phyloP scores from a whole-genome alignment of 1,139 yeast genomes.

The Diutina sp. region DNA sequence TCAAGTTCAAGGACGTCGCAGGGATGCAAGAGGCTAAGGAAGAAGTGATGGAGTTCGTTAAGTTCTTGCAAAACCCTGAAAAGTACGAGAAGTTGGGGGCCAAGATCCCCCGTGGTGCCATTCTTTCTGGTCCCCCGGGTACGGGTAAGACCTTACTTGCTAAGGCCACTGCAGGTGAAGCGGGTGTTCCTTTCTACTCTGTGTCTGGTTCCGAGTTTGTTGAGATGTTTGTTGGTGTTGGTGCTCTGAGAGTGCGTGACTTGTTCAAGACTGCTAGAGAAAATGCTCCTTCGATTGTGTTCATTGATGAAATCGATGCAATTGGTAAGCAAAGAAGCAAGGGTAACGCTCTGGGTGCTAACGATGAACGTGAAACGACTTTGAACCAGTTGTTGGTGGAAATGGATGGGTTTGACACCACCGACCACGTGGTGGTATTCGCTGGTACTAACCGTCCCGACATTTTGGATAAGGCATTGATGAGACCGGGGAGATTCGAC shows the following conservation, averaged over 20 bases:
- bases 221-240: conserved; percentile 98
- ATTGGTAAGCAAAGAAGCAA: conserved; percentile 90
- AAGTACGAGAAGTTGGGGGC: conserved; percentile 91
- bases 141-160: conserved; percentile 96
- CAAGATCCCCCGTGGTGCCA: conserved; percentile 95
- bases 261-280: conserved; percentile 85
- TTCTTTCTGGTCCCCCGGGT: conserved; percentile 98
- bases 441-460: conserved; percentile 98
- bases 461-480: conserved; percentile 78
- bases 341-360: conserved; percentile 75
- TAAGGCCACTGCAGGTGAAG: conserved; percentile 99
- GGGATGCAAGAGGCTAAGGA: conserved; percentile 97
- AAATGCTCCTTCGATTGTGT: conserved; percentile 85
- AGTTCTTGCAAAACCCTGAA: conserved; percentile 76
- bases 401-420: conserved; percentile 90
- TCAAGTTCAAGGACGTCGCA: conserved; percentile 87
- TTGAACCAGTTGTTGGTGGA: conserved; percentile 90
- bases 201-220: conserved; percentile 98
- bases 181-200: conserved; percentile 89
- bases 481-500: conserved; percentile 97
- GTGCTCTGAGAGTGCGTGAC: conserved; percentile 95
- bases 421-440: conserved; percentile 88
- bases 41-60: conserved; percentile 95
- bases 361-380: conserved; percentile 95
- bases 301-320: conserved; percentile 96